Evolutionary conservation across 176 grass and related monocot genomes (phyloP), one percentile per base, ranked within the genome.

Genomic region (Guadua angustifolia): DNA sequence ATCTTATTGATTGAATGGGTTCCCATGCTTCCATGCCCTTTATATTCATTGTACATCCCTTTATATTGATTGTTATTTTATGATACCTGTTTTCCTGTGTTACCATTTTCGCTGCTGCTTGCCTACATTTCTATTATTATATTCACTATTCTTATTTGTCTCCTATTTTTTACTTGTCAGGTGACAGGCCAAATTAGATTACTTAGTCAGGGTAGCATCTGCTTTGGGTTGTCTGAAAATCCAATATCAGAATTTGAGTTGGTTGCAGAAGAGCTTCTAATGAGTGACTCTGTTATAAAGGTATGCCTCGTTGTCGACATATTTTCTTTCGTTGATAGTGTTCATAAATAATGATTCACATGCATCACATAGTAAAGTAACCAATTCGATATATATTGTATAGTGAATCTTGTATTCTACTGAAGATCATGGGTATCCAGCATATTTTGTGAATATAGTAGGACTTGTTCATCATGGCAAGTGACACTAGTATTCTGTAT

Each of bases 251-350:
- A 98, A 84, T 98, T 98, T 92, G 96, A 98, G 45, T 73, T 98
- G 69, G 96, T 98, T 86, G 96, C 96, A 46, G 96, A 98, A 83
- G 96, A 98, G 77, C 96, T 98, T 94, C 84, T 98, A 51, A 94
- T 98, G 89, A 98, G 96, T 67, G 96, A 98, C 81, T 92, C 96
- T 75, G 89, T 98, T 87, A 98, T 98, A 85, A 98, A 94, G 96
- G 96, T 87, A 87, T 74, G 81, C 51, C 22, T 59, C 64, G 82
- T 75, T 78, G 59, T 51, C 35, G 77, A n/a, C 25, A 72, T 33
- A 51, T 36, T 60, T 38, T 75, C 40, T 29, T 62, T 42, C 53
- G 10, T 83, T 73, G 13, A 53, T 53, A 40, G 50, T 60, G 62
- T 51, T 32, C 22, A 21, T 64, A 82, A 24, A 19, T 51, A 79